Base-by-base conservation (phyloP, 306 rosid species). In the Vicia villosa region DNA sequence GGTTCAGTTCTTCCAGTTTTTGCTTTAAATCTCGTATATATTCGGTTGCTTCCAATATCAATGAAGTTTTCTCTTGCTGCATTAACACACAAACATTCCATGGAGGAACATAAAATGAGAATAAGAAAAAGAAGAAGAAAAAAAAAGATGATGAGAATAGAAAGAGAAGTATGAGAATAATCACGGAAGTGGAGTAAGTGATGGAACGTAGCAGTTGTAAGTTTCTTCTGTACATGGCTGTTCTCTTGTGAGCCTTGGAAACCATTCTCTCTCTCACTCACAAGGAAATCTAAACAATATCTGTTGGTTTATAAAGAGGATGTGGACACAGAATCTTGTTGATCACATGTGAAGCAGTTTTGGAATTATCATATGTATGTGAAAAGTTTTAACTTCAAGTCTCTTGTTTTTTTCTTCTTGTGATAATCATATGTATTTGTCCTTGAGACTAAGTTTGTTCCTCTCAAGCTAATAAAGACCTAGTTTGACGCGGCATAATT, bases 171-270 rank as follows among this genome's bases (percentile, higher is more conserved):
- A 52, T 16, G 4, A 64, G 72, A 79, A 65, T 51, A 67, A 63
- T 80, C 65, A 87, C 93, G 79, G 77, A 69, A 45, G 59, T 76
- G 1, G 86, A 85, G 74, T 69, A 50, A 22, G 83, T 83, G 81
- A 83, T 69, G 66, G 89, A 83, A 57, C 80, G 85, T 81, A 85
- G 93, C 26, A 82, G 58, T 56, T 83, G 88, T 58, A 87, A 73
- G 69, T 83, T 85, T 74, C n/a, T n/a, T n/a, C 79, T 79, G 66
- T 77, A 52, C 69, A 79, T n/a, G 51, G 73, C 52, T 37, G 72
- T 73, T 78, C 76, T 76, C 85, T 83, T 85, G 74, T 85, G 80
- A 77, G 57, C 71, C 61, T 72, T 85, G 60, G 88, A 83, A 64
- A 87, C 90, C 93, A 87, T 87, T 11, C 55, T 67, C 67, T 49